Percentiles rank a stretch among this genome's conserved stretches.
These are phyloP conservation scores for Vigna reflexopilosa DNA, from an alignment of 306 rosid genomes.

Conservation along the genomic window DNA sequence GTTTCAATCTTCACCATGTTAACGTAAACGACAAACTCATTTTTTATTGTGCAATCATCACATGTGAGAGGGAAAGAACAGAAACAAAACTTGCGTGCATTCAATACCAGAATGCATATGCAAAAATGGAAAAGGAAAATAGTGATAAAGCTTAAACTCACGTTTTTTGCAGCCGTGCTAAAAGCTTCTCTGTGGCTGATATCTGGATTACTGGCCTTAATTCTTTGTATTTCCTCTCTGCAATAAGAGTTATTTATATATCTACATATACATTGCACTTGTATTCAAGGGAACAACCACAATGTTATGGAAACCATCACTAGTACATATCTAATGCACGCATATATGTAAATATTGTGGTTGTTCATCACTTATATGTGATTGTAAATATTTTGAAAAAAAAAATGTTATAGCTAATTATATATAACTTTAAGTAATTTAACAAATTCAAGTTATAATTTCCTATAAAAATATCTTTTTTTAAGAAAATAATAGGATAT, in stretches of 20 bases:
- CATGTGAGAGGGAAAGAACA: conserved; percentile 31
- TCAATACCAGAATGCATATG: conserved; percentile 28
- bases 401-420: neutral
- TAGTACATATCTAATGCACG: too few relatives aligned
- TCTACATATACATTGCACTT: neutral
- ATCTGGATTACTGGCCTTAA: conserved; percentile 92
- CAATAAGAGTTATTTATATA: neutral
- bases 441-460: neutral
- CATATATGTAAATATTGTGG: neutral
- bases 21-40: conserved; percentile 34
- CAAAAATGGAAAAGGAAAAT: conserved; percentile 5
- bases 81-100: conserved; percentile 32
- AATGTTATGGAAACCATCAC: too few relatives aligned
- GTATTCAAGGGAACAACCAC: neutral
- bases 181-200: conserved; percentile 98
- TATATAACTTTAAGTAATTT: neutral
- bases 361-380: neutral
- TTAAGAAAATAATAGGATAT: neutral
- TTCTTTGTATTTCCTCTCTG: conserved; percentile 99
- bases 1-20: conserved; percentile 23
- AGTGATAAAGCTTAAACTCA: conserved; percentile 54
- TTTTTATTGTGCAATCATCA: conserved; percentile 34
- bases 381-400: neutral
- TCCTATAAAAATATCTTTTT: too few relatives aligned
- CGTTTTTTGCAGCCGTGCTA: conserved; percentile 97